phyloP scores from a whole-genome alignment of 192 early-diverging fungal genomes.

The Coemansia erecta region DNA sequence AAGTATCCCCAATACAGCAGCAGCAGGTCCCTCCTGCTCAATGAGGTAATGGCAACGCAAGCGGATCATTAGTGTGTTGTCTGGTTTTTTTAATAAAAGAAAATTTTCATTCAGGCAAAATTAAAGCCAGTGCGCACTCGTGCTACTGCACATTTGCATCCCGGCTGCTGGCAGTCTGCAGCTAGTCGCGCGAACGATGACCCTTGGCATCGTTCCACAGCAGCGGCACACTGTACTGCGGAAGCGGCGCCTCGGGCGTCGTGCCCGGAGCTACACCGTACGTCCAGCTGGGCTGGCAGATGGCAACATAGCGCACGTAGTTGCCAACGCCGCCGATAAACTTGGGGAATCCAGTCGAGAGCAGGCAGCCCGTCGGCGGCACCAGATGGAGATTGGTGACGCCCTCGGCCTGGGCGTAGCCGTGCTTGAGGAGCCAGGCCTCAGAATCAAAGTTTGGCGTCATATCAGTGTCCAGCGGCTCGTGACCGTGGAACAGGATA shows the following conservation, averaged over 20 bases:
- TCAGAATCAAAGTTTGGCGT: constrained; percentile 49
- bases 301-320: constrained; percentile 54
- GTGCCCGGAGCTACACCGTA: constrained; percentile 38
- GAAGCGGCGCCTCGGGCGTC: constrained; percentile 45
- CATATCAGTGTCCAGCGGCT: constrained; percentile 56
- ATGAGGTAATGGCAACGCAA: neutral
- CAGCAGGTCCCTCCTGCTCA: constrained; percentile 19
- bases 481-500: constrained; percentile 56
- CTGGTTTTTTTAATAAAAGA: too few species aligned
- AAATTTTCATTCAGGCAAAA: too few species aligned
- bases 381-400: constrained; percentile 52
- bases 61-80: neutral
- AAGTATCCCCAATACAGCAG: constrained; percentile 12
- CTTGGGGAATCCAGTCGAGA: constrained; percentile 55
- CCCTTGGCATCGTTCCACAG: constrained; percentile 41
- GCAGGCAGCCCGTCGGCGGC: constrained; percentile 51
- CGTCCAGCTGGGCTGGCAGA: constrained; percentile 42
- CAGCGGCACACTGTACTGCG: constrained; percentile 23
- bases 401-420: constrained; percentile 55
- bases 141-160: neutral
- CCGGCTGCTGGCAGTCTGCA: neutral
- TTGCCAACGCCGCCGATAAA: constrained; percentile 51
- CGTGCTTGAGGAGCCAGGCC: constrained; percentile 44
- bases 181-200: constrained; percentile 17
- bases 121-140: too few species aligned